Evolutionary conservation across 176 grass and related monocot genomes (phyloP).

Genomic region (Coix lacrymajobi): DNA sequence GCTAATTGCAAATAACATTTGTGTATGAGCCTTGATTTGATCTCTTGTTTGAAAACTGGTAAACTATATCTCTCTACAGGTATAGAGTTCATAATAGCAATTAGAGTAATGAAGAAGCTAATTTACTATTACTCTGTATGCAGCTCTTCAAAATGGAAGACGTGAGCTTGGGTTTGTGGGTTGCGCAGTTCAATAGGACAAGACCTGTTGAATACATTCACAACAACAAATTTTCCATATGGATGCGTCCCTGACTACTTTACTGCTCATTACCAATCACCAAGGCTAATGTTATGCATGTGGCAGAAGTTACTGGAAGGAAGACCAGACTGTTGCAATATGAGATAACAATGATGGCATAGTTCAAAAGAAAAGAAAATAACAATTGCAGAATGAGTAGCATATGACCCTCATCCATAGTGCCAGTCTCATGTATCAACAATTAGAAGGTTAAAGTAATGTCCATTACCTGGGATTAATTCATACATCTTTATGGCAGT

Average conservation of each 20-base stretch:
- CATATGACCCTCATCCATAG: slow-evolving; percentile 1
- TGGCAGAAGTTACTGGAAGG: slow-evolving; percentile 70
- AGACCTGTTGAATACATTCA: slow-evolving; percentile 62
- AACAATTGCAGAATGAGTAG: slow-evolving; percentile 19
- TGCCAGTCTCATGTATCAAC: slow-evolving; percentile 22
- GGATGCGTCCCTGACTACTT: slow-evolving; percentile 77
- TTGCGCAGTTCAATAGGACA: slow-evolving; percentile 66
- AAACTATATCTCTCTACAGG: background rate
- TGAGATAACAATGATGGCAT: slow-evolving; percentile 45
- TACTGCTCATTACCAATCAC: slow-evolving; percentile 84
- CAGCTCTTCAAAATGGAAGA: slow-evolving; percentile 99
- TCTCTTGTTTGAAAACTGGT: background rate
- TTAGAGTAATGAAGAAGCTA: background rate
- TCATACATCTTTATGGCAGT: slow-evolving; percentile 27
- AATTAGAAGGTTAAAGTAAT: slow-evolving; percentile 1
- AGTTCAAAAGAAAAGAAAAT: slow-evolving; percentile 17
- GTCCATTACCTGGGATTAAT: background rate
- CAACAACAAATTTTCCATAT: slow-evolving; percentile 56
- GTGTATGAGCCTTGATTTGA: background rate
- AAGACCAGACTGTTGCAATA: slow-evolving; percentile 68
- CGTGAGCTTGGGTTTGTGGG: slow-evolving; percentile 97
- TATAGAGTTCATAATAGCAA: background rate
- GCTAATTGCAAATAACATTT: background rate
- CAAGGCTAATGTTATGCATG: slow-evolving; percentile 82
- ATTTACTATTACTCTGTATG: slow-evolving; percentile 19